phyloP scores from a whole-genome alignment of 805 yeast genomes.

The Yamadazyma insecticola region DNA sequence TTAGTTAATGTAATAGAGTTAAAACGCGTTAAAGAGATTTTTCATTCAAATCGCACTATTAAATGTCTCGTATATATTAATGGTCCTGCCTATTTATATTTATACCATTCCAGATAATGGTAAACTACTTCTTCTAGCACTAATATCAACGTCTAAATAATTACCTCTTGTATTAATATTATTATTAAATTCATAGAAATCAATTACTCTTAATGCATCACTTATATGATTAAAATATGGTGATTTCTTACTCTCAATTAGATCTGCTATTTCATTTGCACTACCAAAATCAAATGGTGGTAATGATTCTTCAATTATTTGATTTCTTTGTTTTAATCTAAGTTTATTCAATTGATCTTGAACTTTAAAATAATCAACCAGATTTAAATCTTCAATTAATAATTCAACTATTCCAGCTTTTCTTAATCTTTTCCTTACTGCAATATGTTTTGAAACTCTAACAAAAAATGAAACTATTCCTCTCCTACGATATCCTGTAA shows the following conservation, averaged over 20 bases:
- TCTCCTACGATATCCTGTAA: slow-evolving; percentile 25
- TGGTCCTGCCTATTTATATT: too few species aligned
- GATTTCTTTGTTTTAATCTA: background rate
- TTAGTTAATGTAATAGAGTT: too few species aligned
- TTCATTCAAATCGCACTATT: too few species aligned
- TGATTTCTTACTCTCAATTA: slow-evolving; percentile 19
- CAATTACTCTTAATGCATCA: slow-evolving; percentile 36
- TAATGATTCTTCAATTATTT: slow-evolving; percentile 3
- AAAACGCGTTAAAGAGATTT: too few species aligned
- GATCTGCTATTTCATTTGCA: slow-evolving; percentile 14
- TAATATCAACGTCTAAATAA: too few species aligned
- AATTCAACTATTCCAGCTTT: slow-evolving; percentile 26
- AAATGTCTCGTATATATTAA: too few species aligned
- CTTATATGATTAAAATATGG: slow-evolving; percentile 37
- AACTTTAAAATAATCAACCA: slow-evolving; percentile 18
- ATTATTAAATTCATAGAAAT: slow-evolving; percentile 23
- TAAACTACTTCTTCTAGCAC: too few species aligned
- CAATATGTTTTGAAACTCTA: slow-evolving; percentile 22
- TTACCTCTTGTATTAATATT: too few species aligned
- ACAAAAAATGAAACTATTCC: slow-evolving; percentile 31
- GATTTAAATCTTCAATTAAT: slow-evolving; percentile 20
- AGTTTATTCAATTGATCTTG: slow-evolving; percentile 9
- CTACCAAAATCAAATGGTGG: too few species aligned
- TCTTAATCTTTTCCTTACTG: slow-evolving; percentile 24
- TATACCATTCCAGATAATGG: too few species aligned